Evolutionary conservation across 2,329 filamentous ascomycete species (phyloP).

Genomic region (Fusarium sp.): DNA sequence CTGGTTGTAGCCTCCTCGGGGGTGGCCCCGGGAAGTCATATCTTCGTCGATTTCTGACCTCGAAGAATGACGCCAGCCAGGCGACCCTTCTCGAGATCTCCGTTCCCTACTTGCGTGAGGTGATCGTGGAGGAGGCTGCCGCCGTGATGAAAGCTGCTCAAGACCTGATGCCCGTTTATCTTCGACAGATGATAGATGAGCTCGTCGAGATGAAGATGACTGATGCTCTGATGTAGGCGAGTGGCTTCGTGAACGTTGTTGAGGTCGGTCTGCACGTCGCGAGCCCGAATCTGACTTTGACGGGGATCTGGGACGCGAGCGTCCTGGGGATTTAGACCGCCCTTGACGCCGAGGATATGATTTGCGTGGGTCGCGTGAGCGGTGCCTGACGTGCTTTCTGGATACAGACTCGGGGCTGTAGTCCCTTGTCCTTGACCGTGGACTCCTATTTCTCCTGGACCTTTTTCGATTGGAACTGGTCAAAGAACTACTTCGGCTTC

Average conservation of each 20-base stretch:
- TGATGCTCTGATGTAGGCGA: conserved; percentile 42
- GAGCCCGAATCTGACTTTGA: conserved; percentile 45
- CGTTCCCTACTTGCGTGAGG: conserved; percentile 48
- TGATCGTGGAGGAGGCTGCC: conserved; percentile 47
- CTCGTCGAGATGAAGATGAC: conserved; percentile 38
- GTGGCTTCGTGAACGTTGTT: conserved; percentile 45
- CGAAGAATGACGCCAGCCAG: conserved; percentile 57
- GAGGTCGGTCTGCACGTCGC: conserved; percentile 42
- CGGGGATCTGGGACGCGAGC: conserved; percentile 48
- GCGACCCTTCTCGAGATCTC: conserved; percentile 49
- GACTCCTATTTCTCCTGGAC: conserved; percentile 54
- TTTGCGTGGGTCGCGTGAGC: conserved; percentile 52
- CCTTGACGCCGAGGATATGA: conserved; percentile 51
- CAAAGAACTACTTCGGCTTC: conserved; percentile 59
- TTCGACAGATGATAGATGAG: conserved; percentile 44
- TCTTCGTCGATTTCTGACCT: conserved; percentile 66
- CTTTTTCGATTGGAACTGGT: conserved; percentile 57
- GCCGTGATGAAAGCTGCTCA: conserved; percentile 39
- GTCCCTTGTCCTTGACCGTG: conserved; percentile 57
- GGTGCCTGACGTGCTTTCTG: conserved; percentile 51
- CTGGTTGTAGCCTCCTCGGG: conserved; percentile 59
- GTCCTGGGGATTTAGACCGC: conserved; percentile 49
- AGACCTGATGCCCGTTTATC: conserved; percentile 38
- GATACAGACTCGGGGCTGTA: conserved; percentile 55
- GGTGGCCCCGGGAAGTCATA: conserved; percentile 60